Conservation (phyloP, 176 grass and related monocot species). For the Oryza nivara region DNA sequence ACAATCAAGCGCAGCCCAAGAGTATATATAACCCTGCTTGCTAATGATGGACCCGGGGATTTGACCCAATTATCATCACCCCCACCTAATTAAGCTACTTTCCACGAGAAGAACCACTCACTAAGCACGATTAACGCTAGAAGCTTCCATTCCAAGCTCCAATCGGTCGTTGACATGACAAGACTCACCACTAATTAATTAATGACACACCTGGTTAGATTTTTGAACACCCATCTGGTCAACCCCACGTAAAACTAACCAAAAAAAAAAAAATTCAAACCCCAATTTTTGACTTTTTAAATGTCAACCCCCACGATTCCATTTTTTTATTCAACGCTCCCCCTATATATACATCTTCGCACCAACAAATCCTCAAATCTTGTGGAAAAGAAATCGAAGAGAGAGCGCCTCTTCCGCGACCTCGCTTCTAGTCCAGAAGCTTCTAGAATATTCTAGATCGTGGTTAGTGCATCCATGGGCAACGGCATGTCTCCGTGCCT, state of each 20-base stretch:
- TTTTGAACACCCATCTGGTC: slow-evolving; percentile 34
- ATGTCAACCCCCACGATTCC: slow-evolving; percentile 47
- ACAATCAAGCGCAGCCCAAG: too few relatives aligned
- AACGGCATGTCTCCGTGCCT: slow-evolving; percentile 70
- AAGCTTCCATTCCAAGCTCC: slow-evolving; percentile 2
- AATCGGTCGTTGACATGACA: slow-evolving; percentile 38
- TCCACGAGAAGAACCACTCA: background rate
- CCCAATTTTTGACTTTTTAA: slow-evolving; percentile 20
- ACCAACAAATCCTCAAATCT: slow-evolving; percentile 13
- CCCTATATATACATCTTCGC: slow-evolving; percentile 44
- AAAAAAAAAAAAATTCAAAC: slow-evolving; percentile 38
- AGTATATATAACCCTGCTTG: background rate
- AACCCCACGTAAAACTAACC: slow-evolving; percentile 28
- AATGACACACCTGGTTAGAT: slow-evolving; percentile 1
- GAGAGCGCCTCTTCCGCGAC: background rate
- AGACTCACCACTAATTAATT: slow-evolving; percentile 7
- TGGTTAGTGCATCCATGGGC: slow-evolving; percentile 51
- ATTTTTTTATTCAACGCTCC: background rate
- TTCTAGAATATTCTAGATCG: slow-evolving; percentile 19
- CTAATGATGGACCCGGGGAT: background rate
- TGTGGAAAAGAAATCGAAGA: background rate
- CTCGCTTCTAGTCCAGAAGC: slow-evolving; percentile 9
- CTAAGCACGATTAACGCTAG: background rate
- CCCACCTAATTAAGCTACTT: background rate
- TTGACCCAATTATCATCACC: background rate